phyloP scores from a whole-genome alignment of 768 basidiomycete species.

The Pisolithus tinctorius region DNA sequence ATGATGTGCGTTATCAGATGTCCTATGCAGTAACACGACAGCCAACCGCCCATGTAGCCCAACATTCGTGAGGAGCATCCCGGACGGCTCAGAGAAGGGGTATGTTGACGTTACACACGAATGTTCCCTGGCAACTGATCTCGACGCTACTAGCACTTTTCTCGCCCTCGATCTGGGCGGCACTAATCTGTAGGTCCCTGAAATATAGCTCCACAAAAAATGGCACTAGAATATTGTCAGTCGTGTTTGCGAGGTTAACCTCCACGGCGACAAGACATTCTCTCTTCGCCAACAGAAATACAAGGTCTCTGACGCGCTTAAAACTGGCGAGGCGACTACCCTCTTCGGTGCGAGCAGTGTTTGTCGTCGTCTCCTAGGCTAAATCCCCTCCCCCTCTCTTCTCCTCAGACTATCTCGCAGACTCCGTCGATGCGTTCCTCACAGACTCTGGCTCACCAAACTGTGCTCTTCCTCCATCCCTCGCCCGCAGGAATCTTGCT shows the following conservation, averaged over 20 bases:
- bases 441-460: constrained; percentile 40
- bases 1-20: constrained; percentile 63
- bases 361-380: constrained; percentile 3
- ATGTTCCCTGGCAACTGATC: constrained; percentile 1
- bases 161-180: constrained; percentile 95
- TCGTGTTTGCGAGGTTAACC: constrained; percentile 88
- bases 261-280: constrained; percentile 89
- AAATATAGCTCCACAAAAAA: background rate
- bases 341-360: constrained; percentile 63
- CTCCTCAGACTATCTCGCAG: constrained; percentile 86
- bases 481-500: constrained; percentile 11
- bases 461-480: constrained; percentile 19
- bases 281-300: constrained; percentile 92
- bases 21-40: background rate
- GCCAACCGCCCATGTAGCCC: constrained; percentile 44
- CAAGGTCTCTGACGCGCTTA: constrained; percentile 88
- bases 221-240: constrained; percentile 32
- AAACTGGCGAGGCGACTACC: constrained; percentile 82
- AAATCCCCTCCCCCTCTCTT: constrained; percentile 2
- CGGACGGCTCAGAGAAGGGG: constrained; percentile 92
- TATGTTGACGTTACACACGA: constrained; percentile 28
- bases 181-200: constrained; percentile 78
- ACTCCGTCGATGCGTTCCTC: constrained; percentile 92
- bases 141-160: constrained; percentile 60
- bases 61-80: constrained; percentile 92